Base-by-base conservation (phyloP, 768 basidiomycete genomes). In the Leccinum imitatum region DNA sequence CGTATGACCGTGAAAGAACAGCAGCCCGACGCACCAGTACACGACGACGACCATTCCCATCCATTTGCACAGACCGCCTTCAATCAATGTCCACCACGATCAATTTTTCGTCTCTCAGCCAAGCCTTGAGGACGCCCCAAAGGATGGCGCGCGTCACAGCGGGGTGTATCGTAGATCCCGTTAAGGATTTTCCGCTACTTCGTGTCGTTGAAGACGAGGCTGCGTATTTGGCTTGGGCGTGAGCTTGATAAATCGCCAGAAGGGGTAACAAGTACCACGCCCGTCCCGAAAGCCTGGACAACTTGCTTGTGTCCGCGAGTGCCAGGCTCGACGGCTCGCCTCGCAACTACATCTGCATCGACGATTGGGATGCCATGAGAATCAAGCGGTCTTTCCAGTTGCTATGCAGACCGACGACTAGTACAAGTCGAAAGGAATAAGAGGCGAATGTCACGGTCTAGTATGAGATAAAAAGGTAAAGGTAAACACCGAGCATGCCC, bases 41-140 rank as follows among this genome's bases (percentile, higher is more conserved):
- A 97, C 94, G 11, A 99, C 87, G 4, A 95, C 82, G 25, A 98
- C 86, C 62, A 83, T 81, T 3, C 87, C 94, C 50, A 95, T 89
- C 81, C 84, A 89, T 67, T 82, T 85, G 85, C 89, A 93, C 39
- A 98, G 70, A 2, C 88, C 88, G 1, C 90, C 87, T 71, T 99
- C 97, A 58, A 99, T 88, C 59, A 99, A 97, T 91, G 73, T 98
- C 97, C 63, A 98, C 74, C 3, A 98, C 80, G 63, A 89, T 91
- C 46, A 90, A 78, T 69, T 82, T 87, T 66, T 92, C 78, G 9
- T 97, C 96, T 44, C 75, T 75, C 52, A 93, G 51, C 93, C 95
- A 99, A 59, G 78, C 78, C 59, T 77, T 76, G 53, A 93, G 50
- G 4, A 95, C 82, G 56, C 78, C 77, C 80, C 81, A 82, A 10